These are phyloP conservation scores for Umbelopsis sp. DNA, from an alignment of 192 early-diverging fungal genomes.

Conservation along the genomic window DNA sequence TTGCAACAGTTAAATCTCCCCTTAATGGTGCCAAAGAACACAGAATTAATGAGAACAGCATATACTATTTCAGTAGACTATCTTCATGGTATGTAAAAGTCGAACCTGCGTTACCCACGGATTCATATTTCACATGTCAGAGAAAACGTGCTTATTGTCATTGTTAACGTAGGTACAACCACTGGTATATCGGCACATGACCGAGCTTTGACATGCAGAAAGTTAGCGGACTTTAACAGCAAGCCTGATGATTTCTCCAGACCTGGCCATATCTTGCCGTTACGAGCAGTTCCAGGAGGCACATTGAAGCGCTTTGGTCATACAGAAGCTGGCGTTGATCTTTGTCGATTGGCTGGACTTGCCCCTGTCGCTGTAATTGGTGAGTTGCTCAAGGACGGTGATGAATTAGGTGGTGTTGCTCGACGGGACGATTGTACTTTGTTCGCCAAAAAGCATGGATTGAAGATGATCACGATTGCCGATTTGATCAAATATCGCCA, in stretches of 20 bases:
- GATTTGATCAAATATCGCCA: slow-evolving; percentile 81
- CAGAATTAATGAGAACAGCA: slow-evolving; percentile 90
- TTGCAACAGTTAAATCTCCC: slow-evolving; percentile 86
- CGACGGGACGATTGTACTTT: slow-evolving; percentile 85
- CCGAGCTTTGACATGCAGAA: slow-evolving; percentile 75
- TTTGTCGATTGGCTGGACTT: slow-evolving; percentile 83
- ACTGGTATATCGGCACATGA: slow-evolving; percentile 97
- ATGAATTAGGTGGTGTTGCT: slow-evolving; percentile 82
- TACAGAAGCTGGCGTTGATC: slow-evolving; percentile 91
- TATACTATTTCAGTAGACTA: slow-evolving; percentile 94
- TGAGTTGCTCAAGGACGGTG: slow-evolving; percentile 89
- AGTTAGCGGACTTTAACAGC: slow-evolving; percentile 73
- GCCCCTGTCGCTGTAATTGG: slow-evolving; percentile 88
- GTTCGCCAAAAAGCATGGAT: slow-evolving; percentile 83
- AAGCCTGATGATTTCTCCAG: slow-evolving; percentile 76
- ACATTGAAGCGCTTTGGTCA: slow-evolving; percentile 89
- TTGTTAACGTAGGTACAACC: slow-evolving; percentile 60
- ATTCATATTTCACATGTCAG: slow-evolving; percentile 11
- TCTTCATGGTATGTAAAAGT: slow-evolving; percentile 47
- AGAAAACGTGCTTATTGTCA: slow-evolving; percentile 1
- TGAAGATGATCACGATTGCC: slow-evolving; percentile 89
- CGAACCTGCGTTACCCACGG: not conserved
- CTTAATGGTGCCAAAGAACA: slow-evolving; percentile 93
- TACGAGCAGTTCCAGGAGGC: slow-evolving; percentile 81
- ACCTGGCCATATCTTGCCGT: slow-evolving; percentile 94